Evolutionary conservation across 202 grass and related monocot species (phyloP), one percentile per base, ranked within the genome.

Genomic region (Schoenoplectus tabernaemontani): DNA sequence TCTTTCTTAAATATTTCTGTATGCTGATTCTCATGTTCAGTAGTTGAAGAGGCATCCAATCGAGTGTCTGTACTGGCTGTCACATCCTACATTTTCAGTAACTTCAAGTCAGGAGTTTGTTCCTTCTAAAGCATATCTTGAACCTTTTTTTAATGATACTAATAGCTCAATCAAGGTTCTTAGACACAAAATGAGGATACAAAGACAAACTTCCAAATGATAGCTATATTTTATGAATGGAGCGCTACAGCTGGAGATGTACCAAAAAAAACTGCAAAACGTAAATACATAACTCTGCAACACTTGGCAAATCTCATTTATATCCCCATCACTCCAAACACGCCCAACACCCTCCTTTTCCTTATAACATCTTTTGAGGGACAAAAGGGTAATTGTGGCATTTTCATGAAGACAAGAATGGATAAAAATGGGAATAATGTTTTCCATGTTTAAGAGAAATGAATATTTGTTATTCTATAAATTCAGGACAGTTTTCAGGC

Each of bases 31-130:
- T 83, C 84, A 54, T 87, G 77, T 81, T 59, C 75, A 56, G 76
- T 89, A 57, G 68, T 91, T 82, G 86, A 84, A 81, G 32, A 76
- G 54, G 81, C 53, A 32, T 90, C 89, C 64, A 76, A 83, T 87
- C 65, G 39, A 44, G 36, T 86, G 48, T 75, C 68, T 0, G 82
- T 61, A 67, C 66, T 67, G 79, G 60, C 70, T 79, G 51, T 90
- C 24, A 57, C n/a, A 46, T 65, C 78, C 65, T 96, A 86, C 91
- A 91, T 72, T 64, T 43, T 68, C 64, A 68, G 85, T 81, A 81
- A 46, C 32, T 42, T 74, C 9, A 68, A 80, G 51, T 10, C 46
- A 28, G 73, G 4, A 15, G 23, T 89, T 69, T 7, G n/a, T 74
- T 34, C 15, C 46, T 53, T 6, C 24, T 53, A 74, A 53, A 53